phyloP scores from a whole-genome alignment of 257 asterid genomes.

The Lithospermum erythrorhizon region DNA sequence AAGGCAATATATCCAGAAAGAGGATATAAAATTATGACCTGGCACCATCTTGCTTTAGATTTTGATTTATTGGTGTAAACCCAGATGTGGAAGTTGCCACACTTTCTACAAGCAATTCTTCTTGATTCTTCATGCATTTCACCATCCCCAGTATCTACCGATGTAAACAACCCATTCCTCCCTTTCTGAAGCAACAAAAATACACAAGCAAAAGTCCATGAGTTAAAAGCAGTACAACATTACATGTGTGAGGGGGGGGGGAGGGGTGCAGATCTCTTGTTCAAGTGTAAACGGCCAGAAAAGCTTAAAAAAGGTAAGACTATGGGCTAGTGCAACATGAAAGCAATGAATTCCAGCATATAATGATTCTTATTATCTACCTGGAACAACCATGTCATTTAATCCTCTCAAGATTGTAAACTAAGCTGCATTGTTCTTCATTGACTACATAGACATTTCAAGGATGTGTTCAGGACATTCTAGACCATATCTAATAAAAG shows the following conservation, averaged over 20 bases:
- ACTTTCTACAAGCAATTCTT: slow-evolving; percentile 77
- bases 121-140: slow-evolving; percentile 50
- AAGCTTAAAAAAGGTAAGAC: neutral
- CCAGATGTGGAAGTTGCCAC: slow-evolving; percentile 78
- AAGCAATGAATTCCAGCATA: neutral
- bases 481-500: too few relatives aligned
- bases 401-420: slow-evolving; percentile 1
- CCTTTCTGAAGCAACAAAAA: slow-evolving; percentile 38
- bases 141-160: slow-evolving; percentile 29
- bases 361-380: neutral
- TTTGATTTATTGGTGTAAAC: slow-evolving; percentile 53
- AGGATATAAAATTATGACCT: slow-evolving; percentile 31
- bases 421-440: neutral
- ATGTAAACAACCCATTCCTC: slow-evolving; percentile 41
- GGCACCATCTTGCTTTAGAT: slow-evolving; percentile 98
- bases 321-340: neutral
- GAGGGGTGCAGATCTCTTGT: neutral
- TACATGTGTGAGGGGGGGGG: neutral
- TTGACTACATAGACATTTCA: too few relatives aligned
- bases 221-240: neutral
- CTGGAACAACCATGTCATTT: neutral
- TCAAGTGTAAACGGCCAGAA: neutral
- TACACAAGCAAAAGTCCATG: neutral
- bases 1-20: neutral
- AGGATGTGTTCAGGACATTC: too few relatives aligned